These are phyloP conservation scores for Tricladium varicosporioides DNA, from an alignment of 2,329 filamentous ascomycete species.

Conservation along the genomic window DNA sequence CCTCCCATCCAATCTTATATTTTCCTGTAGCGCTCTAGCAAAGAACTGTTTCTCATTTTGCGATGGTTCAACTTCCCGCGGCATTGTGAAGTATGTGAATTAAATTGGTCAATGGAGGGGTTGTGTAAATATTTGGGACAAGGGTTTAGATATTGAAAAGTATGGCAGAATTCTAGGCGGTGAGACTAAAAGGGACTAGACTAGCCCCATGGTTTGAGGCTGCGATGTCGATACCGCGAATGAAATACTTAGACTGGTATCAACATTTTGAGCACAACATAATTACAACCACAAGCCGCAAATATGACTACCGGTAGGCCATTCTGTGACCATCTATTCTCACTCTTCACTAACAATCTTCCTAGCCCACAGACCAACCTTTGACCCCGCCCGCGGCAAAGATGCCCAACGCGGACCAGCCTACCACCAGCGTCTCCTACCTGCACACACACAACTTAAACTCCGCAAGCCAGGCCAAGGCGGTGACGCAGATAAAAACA, in stretches of 20 bases:
- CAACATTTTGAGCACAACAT: background rate
- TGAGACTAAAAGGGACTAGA: background rate
- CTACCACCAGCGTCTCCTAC: conserved; percentile 93
- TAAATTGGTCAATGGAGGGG: background rate
- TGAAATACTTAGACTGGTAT: no score
- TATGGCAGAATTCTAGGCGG: conserved; percentile 7
- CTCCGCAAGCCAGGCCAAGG: conserved; percentile 88
- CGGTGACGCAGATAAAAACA: conserved; percentile 63
- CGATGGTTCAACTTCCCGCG: conserved; percentile 87
- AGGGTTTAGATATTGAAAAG: conserved; percentile 15
- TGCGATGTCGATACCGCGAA: no score
- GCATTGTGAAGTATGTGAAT: conserved; percentile 55
- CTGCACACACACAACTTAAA: conserved; percentile 91
- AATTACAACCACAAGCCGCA: conserved; percentile 3
- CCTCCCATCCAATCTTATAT: conserved; percentile 81
- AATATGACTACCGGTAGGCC: conserved; percentile 50
- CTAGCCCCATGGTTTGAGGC: background rate
- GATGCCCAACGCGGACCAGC: conserved; percentile 90
- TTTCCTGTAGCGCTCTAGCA: conserved; percentile 75
- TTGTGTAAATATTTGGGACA: background rate
- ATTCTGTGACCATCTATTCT: no score
- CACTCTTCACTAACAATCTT: conserved; percentile 30
- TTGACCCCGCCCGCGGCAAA: conserved; percentile 93
- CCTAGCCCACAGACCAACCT: conserved; percentile 78
- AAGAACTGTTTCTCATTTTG: conserved; percentile 87